Evolutionary conservation across 2,329 filamentous ascomycete genomes (phyloP).

Genomic region (Penicillium hesseltinei): DNA sequence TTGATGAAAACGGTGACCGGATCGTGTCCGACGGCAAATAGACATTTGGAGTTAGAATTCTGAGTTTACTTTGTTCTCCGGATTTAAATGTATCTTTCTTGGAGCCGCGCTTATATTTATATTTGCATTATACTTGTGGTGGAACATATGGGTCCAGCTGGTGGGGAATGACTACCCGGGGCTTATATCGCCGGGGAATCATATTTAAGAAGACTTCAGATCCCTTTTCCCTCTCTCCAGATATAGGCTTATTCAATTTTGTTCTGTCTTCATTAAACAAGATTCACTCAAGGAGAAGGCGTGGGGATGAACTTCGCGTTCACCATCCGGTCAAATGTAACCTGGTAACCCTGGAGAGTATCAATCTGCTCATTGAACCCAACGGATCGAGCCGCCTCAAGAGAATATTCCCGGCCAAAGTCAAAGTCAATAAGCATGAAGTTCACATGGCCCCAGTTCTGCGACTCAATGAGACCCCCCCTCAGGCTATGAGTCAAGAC

Average conservation of each 20-base stretch:
- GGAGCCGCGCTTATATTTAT: too few species aligned
- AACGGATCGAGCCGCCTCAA: slow-evolving; percentile 15
- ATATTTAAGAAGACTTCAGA: too few species aligned
- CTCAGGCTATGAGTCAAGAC: slow-evolving; percentile 16
- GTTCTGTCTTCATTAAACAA: background rate
- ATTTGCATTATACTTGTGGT: too few species aligned
- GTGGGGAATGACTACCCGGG: too few species aligned
- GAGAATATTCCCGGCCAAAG: slow-evolving; percentile 22
- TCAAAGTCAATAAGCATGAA: slow-evolving; percentile 23
- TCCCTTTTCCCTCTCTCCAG: too few species aligned
- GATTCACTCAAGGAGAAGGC: slow-evolving; percentile 29
- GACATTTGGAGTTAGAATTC: too few species aligned
- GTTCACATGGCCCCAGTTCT: slow-evolving; percentile 21
- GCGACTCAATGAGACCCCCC: slow-evolving; percentile 13
- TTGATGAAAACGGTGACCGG: slow-evolving; percentile 38
- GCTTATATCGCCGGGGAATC: too few species aligned
- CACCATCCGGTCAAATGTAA: slow-evolving; percentile 25
- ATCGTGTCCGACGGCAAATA: too few species aligned
- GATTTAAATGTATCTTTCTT: too few species aligned
- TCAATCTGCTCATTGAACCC: slow-evolving; percentile 25
- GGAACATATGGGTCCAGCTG: too few species aligned
- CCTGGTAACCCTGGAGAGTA: slow-evolving; percentile 18
- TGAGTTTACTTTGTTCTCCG: too few species aligned
- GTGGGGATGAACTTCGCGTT: slow-evolving; percentile 26
- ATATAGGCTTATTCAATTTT: background rate